Base-by-base conservation (phyloP, 2,329 filamentous ascomycete species). In the Whalleya microplaca region DNA sequence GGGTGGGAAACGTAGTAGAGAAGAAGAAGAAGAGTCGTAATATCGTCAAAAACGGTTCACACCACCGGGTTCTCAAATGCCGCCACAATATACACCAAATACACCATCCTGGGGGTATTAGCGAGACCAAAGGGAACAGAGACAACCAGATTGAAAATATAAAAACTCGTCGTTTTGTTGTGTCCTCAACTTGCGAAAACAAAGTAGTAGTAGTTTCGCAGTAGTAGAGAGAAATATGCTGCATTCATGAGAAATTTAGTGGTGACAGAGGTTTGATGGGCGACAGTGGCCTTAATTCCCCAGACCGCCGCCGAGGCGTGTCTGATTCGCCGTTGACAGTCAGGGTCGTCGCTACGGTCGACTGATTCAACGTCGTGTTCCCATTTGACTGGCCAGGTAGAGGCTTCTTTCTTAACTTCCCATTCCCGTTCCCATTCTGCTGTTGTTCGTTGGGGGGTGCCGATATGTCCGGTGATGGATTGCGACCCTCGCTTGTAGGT, bases 201-300 rank as follows among this genome's bases (percentile, higher is more conserved):
- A n/a, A n/a, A n/a, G n/a, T n/a, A n/a, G n/a, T n/a, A n/a, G n/a
- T n/a, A n/a, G 45, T 53, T 65, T 54, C 59, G 41, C 65, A 61
- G 50, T 63, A 52, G 58, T 51, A 51, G 63, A 53, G 48, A 55
- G 50, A 45, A 45, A 9, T 23, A n/a, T n/a, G n/a, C n/a, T n/a
- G n/a, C 18, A 37, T 44, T 59, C 45, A 62, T 71, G 72, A 83
- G 62, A 87, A 82, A 59, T 84, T 82, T 67, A 87, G 75, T 12
- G 85, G 85, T 37, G 85, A 88, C 45, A 88, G 72, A 42, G 86
- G 86, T 71, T 86, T 85, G 67, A 89, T 88, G 3, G 86, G 86
- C 56, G 86, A 88, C 37, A 89, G 71, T 2, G 84, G 84, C 43
- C 82, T 76, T 43, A 86, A 64, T 49, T 84, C 80, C 23, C 73